Percentiles rank a stretch among this genome's conserved stretches.
Evolutionary conservation across 176 grass and related monocot genomes (phyloP).

Genomic region (Avena insularis): DNA sequence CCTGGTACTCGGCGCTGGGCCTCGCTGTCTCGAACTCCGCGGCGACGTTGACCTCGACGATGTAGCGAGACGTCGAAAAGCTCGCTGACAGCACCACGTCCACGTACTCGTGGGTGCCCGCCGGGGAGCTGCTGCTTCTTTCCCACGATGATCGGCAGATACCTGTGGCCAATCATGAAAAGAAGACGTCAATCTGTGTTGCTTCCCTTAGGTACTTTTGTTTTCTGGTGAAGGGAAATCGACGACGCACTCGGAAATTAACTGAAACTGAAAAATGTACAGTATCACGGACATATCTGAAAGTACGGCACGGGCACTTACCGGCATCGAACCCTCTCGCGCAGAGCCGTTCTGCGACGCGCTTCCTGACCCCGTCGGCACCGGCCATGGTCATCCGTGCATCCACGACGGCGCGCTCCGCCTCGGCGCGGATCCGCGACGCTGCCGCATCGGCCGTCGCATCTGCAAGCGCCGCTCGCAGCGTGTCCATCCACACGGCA

Average conservation of each 20-base stretch:
- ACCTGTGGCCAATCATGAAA: slow-evolving; percentile 37
- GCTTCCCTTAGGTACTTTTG: too few relatives aligned
- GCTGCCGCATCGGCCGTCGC: slow-evolving; percentile 50
- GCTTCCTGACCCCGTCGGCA: slow-evolving; percentile 39
- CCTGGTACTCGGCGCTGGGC: slow-evolving; percentile 59
- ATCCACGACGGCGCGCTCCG: slow-evolving; percentile 53
- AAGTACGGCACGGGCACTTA: background rate
- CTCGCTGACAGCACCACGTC: slow-evolving; percentile 45
- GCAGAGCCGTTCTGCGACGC: slow-evolving; percentile 48
- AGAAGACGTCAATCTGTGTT: background rate
- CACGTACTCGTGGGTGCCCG: slow-evolving; percentile 65
- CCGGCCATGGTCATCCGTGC: slow-evolving; percentile 5
- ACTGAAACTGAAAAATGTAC: too few relatives aligned
- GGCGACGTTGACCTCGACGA: slow-evolving; percentile 69
- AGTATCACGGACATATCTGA: too few relatives aligned
- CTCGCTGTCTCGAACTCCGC: slow-evolving; percentile 79
- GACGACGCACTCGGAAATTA: too few relatives aligned
- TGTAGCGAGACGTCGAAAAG: slow-evolving; percentile 41
- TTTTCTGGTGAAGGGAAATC: too few relatives aligned
- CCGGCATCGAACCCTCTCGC: slow-evolving; percentile 65
- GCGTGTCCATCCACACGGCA: slow-evolving; percentile 29
- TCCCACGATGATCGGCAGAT: slow-evolving; percentile 78
- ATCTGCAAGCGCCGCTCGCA: slow-evolving; percentile 47
- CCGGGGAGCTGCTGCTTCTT: slow-evolving; percentile 33
- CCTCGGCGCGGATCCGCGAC: slow-evolving; percentile 53